A percentile compares a stretch with the other conserved stretches of the same genome.
phyloP scores from a whole-genome alignment of 257 asterid species.

The Solanum sejunctum region DNA sequence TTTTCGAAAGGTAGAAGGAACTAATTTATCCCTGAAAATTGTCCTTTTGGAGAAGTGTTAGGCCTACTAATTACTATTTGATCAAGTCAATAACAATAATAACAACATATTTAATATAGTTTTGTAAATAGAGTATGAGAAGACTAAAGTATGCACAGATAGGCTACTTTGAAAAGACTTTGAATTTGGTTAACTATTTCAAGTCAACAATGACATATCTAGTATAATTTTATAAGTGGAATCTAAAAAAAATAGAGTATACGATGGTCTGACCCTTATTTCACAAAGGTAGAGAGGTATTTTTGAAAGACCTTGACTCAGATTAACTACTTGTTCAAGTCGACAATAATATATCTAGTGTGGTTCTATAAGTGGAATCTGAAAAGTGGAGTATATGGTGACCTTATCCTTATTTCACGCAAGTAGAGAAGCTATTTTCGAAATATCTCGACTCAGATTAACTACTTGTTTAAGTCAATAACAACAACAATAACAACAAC shows the following conservation, averaged over 20 bases:
- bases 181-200: neutral
- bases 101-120: neutral
- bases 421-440: too few species aligned
- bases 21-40: neutral
- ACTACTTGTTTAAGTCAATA: neutral
- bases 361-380: too few species aligned
- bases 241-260: neutral
- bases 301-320: neutral
- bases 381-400: too few species aligned
- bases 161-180: rapidly evolving
- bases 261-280: too few species aligned
- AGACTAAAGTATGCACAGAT: too few species aligned
- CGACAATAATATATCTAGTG: too few species aligned
- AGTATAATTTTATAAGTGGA: neutral
- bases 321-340: too few species aligned
- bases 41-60: neutral
- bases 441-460: neutral
- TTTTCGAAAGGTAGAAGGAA: neutral
- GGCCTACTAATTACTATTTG: neutral
- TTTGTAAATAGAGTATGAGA: too few species aligned
- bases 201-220: neutral
- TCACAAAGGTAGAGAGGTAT: neutral
- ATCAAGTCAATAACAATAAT: neutral
- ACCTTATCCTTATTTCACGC: too few species aligned
- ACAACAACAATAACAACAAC: too few species aligned